Base-by-base conservation (phyloP, 192 early-diverging fungal species). In the Backusella sp. region DNA sequence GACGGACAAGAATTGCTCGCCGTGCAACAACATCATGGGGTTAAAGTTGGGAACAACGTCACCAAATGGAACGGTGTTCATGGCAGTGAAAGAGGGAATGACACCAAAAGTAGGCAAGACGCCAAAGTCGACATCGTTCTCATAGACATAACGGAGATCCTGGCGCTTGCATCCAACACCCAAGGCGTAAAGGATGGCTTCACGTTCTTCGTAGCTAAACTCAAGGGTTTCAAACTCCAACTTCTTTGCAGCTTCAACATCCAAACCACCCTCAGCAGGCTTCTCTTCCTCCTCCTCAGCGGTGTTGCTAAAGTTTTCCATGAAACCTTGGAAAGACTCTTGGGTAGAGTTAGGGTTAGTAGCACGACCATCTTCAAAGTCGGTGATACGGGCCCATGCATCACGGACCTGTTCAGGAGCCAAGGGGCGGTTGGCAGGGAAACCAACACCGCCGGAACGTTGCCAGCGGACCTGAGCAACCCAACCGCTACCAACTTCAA, bases 11-110 rank as follows among this genome's bases (percentile, higher is more conserved):
- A 92, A 99, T 88, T 99, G 98, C 87, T 99, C 97, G 79, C 97
- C 97, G 85, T 99, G 98, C 66, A 99, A 88, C 71, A 99, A 90
- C 94, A 97, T 96, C 95, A 97, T 97, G 52, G 91, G 92, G 85
- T 94, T 94, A 83, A 94, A 96, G 72, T 91, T 84, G 15, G 91
- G 92, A 23, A 96, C 68, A 67, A 92, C 82, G 15, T 94, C 91
- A 37, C 87, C 89, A 75, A 93, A 92, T 23, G 91, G 88, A 75
- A 91, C 85, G n/a, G 83, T 46, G 75, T 85, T 86, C 85, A 91
- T 89, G 70, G 88, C 83, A 74, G 82, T 86, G 83, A 97, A 93
- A 6, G 90, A 88, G 2, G 96, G 92, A 62, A 98, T 88, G 42
- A 99, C 97, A 28, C 92, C 96, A 81, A 92, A 98, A 30, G 94